These are phyloP conservation scores for Neonectria neomacrospora DNA, from an alignment of 2,329 filamentous ascomycete genomes.

Conservation along the genomic window DNA sequence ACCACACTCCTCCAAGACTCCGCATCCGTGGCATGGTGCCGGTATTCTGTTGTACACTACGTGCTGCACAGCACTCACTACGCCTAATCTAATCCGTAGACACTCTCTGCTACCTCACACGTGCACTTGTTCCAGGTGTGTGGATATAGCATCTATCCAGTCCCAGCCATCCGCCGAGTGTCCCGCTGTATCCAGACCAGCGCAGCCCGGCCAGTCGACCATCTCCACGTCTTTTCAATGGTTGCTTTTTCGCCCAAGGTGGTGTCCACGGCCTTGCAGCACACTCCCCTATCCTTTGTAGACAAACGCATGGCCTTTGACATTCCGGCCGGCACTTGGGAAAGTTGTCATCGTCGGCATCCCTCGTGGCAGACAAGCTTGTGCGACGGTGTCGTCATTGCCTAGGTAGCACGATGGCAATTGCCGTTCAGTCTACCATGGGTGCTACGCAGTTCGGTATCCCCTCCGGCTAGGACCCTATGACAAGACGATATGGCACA, in stretches of 20 bases:
- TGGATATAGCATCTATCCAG: neutral
- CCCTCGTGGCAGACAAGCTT: neutral
- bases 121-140: neutral
- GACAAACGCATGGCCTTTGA: neutral
- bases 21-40: neutral
- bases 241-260: neutral
- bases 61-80: neutral
- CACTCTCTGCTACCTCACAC: conserved; percentile 2
- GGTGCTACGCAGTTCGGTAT: neutral
- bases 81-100: neutral
- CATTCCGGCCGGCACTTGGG: neutral
- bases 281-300: neutral
- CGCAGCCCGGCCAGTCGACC: neutral
- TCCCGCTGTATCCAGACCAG: neutral
- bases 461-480: neutral
- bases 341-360: neutral
- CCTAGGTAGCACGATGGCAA: neutral
- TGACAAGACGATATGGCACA: neutral
- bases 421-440: neutral
- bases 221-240: neutral
- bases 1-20: neutral
- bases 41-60: neutral
- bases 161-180: neutral
- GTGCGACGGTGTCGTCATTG: neutral
- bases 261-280: neutral